phyloP scores from a whole-genome alignment of 1,284 basidiomycete species.

The Trametes pubescens region DNA sequence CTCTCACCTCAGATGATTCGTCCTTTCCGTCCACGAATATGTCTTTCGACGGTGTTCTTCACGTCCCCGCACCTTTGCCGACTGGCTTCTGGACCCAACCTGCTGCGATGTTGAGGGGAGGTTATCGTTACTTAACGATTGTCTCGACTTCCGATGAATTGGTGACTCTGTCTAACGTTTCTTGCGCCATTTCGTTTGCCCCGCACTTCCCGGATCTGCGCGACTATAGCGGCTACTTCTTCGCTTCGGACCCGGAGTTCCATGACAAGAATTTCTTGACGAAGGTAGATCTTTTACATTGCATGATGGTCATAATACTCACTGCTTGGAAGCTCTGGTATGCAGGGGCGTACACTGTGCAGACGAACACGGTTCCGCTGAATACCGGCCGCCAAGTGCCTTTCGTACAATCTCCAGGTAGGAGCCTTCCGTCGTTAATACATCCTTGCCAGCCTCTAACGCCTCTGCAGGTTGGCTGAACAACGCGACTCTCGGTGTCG shows the following conservation, averaged over 20 bases:
- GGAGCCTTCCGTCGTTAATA: too few species aligned
- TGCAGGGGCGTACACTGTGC: conserved; percentile 67
- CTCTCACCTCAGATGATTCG: conserved; percentile 54
- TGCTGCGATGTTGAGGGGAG: conserved; percentile 53
- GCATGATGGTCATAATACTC: neutral
- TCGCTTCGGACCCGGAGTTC: conserved; percentile 53
- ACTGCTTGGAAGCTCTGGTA: conserved; percentile 56
- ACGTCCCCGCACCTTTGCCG: conserved; percentile 47
- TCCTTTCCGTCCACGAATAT: conserved; percentile 44
- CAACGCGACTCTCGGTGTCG: conserved; percentile 62
- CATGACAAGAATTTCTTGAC: conserved; percentile 60
- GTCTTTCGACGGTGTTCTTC: conserved; percentile 57
- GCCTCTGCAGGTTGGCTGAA: conserved; percentile 59
- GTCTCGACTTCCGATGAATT: conserved; percentile 48
- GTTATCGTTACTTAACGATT: conserved; percentile 65
- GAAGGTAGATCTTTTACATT: conserved; percentile 45
- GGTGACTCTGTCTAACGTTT: conserved; percentile 57
- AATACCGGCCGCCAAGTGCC: conserved; percentile 62
- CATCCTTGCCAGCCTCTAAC: neutral
- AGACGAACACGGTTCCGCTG: conserved; percentile 63
- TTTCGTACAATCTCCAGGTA: conserved; percentile 49
- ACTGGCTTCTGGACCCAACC: conserved; percentile 60
- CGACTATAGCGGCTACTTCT: conserved; percentile 65
- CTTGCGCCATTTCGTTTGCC: conserved; percentile 63
- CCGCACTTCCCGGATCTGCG: conserved; percentile 60